phyloP scores from a whole-genome alignment of 2,329 filamentous ascomycete genomes.

The Aspergillus felis region DNA sequence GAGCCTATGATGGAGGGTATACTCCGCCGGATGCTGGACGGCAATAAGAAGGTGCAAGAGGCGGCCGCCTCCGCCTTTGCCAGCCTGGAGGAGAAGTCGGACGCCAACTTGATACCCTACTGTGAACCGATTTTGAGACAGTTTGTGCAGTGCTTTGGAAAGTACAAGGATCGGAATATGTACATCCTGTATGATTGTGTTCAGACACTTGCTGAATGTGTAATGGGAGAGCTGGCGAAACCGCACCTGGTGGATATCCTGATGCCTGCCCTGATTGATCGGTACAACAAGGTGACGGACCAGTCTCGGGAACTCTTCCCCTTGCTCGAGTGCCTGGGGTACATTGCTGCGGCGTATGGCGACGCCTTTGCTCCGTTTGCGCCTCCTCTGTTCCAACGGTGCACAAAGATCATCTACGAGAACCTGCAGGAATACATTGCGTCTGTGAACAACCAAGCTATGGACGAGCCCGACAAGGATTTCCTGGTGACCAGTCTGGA shows the following conservation, averaged over 20 bases:
- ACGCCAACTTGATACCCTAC: constrained; percentile 75
- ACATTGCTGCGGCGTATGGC: constrained; percentile 82
- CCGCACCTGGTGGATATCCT: constrained; percentile 77
- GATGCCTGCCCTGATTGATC: constrained; percentile 86
- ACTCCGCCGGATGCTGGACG: constrained; percentile 88
- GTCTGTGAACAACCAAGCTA: constrained; percentile 61
- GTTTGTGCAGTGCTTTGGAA: constrained; percentile 85
- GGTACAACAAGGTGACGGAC: constrained; percentile 83
- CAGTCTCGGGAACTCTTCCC: constrained; percentile 92
- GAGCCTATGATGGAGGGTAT: constrained; percentile 97
- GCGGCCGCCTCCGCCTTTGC: constrained; percentile 94
- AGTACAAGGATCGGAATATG: constrained; percentile 99
- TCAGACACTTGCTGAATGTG: constrained; percentile 89
- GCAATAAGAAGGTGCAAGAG: constrained; percentile 97
- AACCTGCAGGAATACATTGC: constrained; percentile 79
- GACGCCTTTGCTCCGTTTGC: constrained; percentile 81
- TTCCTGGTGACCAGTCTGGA: constrained; percentile 95
- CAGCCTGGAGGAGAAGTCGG: constrained; percentile 90
- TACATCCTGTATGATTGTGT: constrained; percentile 98
- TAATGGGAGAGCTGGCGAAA: constrained; percentile 75
- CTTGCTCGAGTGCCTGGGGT: constrained; percentile 91
- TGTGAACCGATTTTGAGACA: constrained; percentile 86
- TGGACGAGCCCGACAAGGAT: constrained; percentile 89
- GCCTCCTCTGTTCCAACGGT: constrained; percentile 78
- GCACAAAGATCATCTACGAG: constrained; percentile 83